phyloP scores from a whole-genome alignment of 2,329 filamentous ascomycete genomes.

The Venturia oleaginea region DNA sequence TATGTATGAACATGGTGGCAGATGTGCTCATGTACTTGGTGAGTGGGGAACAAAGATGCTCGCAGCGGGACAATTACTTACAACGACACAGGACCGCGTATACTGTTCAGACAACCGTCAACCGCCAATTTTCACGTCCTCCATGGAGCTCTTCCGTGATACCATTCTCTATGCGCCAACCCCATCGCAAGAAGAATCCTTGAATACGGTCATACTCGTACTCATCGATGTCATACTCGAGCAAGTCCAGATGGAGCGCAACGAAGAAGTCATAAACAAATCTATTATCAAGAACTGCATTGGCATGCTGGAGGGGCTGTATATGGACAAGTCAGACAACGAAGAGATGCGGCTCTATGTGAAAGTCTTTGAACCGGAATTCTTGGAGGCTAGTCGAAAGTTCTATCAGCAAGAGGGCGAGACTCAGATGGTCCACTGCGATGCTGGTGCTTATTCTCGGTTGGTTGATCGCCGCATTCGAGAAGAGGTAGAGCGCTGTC shows the following conservation, averaged over 20 bases:
- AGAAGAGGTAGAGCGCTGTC: constrained; percentile 76
- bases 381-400: constrained; percentile 56
- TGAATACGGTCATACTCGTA: background rate
- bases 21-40: constrained; percentile 96
- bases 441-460: constrained; percentile 74
- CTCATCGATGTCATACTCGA: constrained; percentile 63
- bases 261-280: constrained; percentile 81
- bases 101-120: constrained; percentile 63
- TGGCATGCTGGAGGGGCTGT: constrained; percentile 82
- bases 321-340: constrained; percentile 69
- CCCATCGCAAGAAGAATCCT: background rate
- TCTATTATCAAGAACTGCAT: constrained; percentile 72
- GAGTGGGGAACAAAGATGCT: constrained; percentile 20
- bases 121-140: constrained; percentile 72
- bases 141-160: constrained; percentile 83
- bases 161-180: constrained; percentile 57
- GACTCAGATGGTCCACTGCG: constrained; percentile 62
- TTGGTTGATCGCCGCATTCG: constrained; percentile 63
- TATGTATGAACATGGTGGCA: constrained; percentile 92
- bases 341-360: constrained; percentile 77
- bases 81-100: constrained; percentile 57
- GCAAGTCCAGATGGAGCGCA: constrained; percentile 84
- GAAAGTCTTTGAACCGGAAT: constrained; percentile 70
- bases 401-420: constrained; percentile 75
- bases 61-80: background rate